Conservation (phyloP, 345 rosid species). For the Corchorus olitorius region DNA sequence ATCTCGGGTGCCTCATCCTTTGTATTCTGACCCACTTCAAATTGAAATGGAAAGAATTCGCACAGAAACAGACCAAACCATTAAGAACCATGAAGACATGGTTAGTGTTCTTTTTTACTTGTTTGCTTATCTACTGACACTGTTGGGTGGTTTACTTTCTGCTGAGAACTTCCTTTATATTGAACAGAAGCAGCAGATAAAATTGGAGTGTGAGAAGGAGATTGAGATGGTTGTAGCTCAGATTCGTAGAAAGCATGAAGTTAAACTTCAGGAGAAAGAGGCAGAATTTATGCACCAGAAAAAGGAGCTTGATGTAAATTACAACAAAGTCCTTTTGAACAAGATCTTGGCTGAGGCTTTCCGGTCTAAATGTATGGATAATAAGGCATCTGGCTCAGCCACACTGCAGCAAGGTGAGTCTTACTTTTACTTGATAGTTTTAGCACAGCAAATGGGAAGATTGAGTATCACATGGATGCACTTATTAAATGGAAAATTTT, state of each 20-base stretch:
- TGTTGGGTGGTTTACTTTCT: constrained; percentile 17
- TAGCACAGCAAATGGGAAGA: background rate
- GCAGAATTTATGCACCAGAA: constrained; percentile 33
- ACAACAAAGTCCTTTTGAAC: constrained; percentile 43
- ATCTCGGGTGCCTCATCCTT: constrained; percentile 28
- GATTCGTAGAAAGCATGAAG: constrained; percentile 48
- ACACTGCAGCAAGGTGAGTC: constrained; percentile 43
- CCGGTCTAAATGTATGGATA: constrained; percentile 48
- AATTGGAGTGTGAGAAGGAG: constrained; percentile 55
- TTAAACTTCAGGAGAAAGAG: constrained; percentile 43
- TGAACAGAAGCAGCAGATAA: constrained; percentile 53
- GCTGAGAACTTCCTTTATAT: constrained; percentile 20
- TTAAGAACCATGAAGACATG: constrained; percentile 35
- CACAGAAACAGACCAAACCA: constrained; percentile 36
- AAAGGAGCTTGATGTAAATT: constrained; percentile 44
- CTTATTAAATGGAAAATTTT: background rate
- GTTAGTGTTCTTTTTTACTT: constrained; percentile 38
- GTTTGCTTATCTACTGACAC: constrained; percentile 4
- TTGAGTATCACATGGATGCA: background rate
- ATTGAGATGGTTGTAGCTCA: constrained; percentile 48
- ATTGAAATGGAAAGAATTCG: constrained; percentile 55
- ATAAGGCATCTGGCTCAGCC: constrained; percentile 26
- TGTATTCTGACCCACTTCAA: constrained; percentile 54
- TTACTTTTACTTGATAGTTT: background rate
- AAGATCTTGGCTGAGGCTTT: constrained; percentile 64